Evolutionary conservation across 1,284 basidiomycete genomes (phyloP), one percentile per base, ranked within the genome.

Genomic region (Boletellus deceptivus): DNA sequence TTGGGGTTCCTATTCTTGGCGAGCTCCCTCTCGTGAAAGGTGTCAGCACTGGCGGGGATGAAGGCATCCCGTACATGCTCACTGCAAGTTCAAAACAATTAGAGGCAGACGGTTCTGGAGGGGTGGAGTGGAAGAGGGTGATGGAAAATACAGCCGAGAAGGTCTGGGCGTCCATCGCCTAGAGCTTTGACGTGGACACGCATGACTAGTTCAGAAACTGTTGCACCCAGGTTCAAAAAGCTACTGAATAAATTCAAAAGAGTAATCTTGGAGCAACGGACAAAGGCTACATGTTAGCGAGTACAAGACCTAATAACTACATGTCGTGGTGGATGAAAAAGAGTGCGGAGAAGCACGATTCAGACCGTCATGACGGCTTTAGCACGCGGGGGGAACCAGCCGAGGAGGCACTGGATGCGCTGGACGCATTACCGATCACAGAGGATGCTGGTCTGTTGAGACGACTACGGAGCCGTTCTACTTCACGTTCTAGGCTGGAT

Each of bases 11-110:
- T 13, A 72, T 97, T 0, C 77, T 98, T 10, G 93, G 88, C n/a
- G 82, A 93, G 59, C 74, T 98, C 10, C 94, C 94, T 0, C 76
- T 98, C 20, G 86, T 93, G 6, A 79, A 85, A 1, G 81, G 77
- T 1, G 84, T 98, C 13, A 93, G 91, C 62, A 68, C 70, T 6
- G 82, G 84, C 6, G 88, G 92, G 1, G 95, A 98, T 60, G 67
- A 62, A 0, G 95, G 95, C 0, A 63, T 79, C 6, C 83, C 87
- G 2, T 86, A 80, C 53, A 66, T 75, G 6, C 69, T 87, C 40
- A 55, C 57, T 13, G 55, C 61, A 17, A 60, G 56, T 10, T 57
- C 45, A 29, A 54, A 53, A 24, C 57, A 64, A 17, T 51, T 59
- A 24, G 57, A 54, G 22, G 45, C 52, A 2, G 71, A 75, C 14